Conservation (phyloP, 139 green algal species). For the Micractinium sp. region DNA sequence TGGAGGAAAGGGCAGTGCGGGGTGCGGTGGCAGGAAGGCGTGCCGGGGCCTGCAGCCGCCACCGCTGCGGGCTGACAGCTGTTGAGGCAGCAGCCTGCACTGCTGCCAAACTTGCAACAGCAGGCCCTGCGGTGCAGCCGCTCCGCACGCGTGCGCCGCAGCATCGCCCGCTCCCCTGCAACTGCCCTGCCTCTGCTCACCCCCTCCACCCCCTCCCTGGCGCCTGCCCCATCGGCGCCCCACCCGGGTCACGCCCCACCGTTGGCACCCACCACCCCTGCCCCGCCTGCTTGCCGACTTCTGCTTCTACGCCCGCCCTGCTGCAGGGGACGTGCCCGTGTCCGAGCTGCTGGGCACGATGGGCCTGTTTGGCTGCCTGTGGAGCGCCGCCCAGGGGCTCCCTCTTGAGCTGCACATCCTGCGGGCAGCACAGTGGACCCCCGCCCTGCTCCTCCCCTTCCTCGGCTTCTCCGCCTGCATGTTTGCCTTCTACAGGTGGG, state of each 20-base stretch:
- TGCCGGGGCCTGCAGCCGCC: not conserved
- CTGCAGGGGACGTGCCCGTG: conserved; percentile 37
- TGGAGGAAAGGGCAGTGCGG: no score
- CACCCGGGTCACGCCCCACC: not conserved
- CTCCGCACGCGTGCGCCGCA: no score
- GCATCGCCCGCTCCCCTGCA: no score
- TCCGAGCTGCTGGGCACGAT: conserved; percentile 57
- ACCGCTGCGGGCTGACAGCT: not conserved
- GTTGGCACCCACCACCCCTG: not conserved
- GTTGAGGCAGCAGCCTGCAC: not conserved
- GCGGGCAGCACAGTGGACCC: not conserved
- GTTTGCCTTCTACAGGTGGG: conserved; percentile 58
- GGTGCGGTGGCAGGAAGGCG: no score
- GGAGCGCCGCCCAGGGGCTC: conserved; percentile 51
- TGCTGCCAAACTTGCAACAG: not conserved
- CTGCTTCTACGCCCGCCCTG: not conserved
- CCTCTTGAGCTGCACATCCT: conserved; percentile 30
- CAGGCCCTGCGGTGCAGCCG: no score
- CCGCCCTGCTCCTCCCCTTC: conserved; percentile 46
- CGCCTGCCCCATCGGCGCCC: no score
- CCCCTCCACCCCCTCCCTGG: not conserved
- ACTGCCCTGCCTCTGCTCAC: not conserved
- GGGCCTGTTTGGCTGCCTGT: conserved; percentile 59
- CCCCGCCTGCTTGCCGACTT: not conserved
- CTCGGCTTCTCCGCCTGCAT: conserved; percentile 61